These are phyloP conservation scores for Hypoxylon rickii DNA, from an alignment of 495 filamentous ascomycete species.

Conservation along the genomic window DNA sequence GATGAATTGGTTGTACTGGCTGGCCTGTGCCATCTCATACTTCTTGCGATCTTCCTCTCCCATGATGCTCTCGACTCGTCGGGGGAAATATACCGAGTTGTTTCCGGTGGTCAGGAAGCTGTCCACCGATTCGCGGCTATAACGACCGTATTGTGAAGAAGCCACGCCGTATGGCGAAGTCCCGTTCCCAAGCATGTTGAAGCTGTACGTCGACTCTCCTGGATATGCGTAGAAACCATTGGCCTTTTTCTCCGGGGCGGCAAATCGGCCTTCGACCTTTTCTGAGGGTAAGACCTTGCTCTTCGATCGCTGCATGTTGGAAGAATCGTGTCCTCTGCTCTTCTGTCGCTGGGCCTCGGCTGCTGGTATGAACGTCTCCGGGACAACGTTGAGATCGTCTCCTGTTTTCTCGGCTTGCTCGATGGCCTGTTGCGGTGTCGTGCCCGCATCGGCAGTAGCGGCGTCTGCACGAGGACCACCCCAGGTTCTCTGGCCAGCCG, in stretches of 20 bases:
- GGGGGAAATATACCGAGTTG: constrained; percentile 72
- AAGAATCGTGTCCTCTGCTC: constrained; percentile 48
- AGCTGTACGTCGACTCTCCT: constrained; percentile 63
- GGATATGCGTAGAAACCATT: constrained; percentile 66
- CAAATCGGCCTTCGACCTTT: constrained; percentile 72
- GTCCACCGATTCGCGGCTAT: constrained; percentile 71
- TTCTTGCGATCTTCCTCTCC: constrained; percentile 75
- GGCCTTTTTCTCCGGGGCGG: constrained; percentile 61
- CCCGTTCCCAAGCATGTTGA: constrained; percentile 42
- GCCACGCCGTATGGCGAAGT: constrained; percentile 22
- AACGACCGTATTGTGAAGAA: constrained; percentile 54
- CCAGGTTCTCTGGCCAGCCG: constrained; percentile 94
- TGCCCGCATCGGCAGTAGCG: constrained; percentile 76
- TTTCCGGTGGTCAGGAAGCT: constrained; percentile 66
- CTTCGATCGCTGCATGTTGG: constrained; percentile 43
- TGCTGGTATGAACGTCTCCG: constrained; percentile 83
- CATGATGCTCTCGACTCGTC: constrained; percentile 82
- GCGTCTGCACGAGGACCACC: constrained; percentile 94
- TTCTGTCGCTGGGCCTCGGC: constrained; percentile 57
- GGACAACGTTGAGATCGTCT: constrained; percentile 90
- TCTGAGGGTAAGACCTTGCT: constrained; percentile 73
- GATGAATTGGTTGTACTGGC: constrained; percentile 48
- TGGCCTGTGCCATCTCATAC: constrained; percentile 69
- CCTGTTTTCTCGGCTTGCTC: constrained; percentile 77
- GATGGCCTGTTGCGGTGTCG: constrained; percentile 81